Evolutionary conservation across 2,329 filamentous ascomycete genomes (phyloP).

Genomic region (Endothia cerciana): DNA sequence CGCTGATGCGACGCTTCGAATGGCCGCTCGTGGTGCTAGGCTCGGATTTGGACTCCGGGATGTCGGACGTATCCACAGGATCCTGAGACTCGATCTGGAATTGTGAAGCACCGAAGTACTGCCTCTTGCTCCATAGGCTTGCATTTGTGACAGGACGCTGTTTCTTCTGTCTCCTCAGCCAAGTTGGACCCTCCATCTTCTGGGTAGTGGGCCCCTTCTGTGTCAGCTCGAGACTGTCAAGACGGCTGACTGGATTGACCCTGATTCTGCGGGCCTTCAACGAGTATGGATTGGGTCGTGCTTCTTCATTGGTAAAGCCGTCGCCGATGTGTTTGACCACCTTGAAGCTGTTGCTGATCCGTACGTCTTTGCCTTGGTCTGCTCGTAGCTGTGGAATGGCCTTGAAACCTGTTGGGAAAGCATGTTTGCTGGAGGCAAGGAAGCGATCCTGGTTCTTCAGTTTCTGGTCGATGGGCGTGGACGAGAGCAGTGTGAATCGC

Average conservation of each 20-base stretch:
- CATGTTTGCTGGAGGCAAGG: neutral
- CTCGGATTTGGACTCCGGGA: neutral
- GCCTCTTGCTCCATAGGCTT: constrained; percentile 4
- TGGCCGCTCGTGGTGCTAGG: neutral
- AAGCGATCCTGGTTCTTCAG: constrained; percentile 26
- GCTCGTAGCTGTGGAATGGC: constrained; percentile 26
- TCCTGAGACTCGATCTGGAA: constrained; percentile 14
- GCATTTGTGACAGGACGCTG: neutral
- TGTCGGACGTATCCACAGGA: neutral
- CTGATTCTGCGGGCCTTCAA: constrained; percentile 19
- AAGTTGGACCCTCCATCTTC: constrained; percentile 14
- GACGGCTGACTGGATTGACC: neutral
- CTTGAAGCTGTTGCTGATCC: neutral
- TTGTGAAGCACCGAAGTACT: constrained; percentile 16
- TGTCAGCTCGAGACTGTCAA: constrained; percentile 33
- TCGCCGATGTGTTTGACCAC: constrained; percentile 12
- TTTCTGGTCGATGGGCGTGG: constrained; percentile 6
- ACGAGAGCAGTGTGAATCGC: neutral
- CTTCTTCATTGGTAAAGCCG: constrained; percentile 25
- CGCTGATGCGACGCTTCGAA: neutral
- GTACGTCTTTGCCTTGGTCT: neutral
- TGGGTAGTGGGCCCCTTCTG: constrained; percentile 25
- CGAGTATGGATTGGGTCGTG: constrained; percentile 6
- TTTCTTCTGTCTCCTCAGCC: constrained; percentile 22
- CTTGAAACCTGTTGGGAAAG: constrained; percentile 32